These are phyloP conservation scores for Flammula alnicola DNA, from an alignment of 1,284 basidiomycete genomes.

Conservation along the genomic window DNA sequence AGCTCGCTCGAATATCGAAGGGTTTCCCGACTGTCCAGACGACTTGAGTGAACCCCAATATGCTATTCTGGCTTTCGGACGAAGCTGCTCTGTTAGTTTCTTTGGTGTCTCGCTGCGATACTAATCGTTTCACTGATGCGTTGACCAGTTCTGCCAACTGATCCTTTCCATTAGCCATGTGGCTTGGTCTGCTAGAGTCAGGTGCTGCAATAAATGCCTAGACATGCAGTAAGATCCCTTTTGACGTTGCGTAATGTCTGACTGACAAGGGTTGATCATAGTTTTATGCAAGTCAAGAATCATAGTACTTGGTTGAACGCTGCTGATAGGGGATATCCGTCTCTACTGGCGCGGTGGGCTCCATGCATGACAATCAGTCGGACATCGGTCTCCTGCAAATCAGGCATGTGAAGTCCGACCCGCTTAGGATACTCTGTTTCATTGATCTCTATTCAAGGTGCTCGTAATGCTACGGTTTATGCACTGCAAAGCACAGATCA, in stretches of 20 bases:
- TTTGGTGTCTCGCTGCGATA: neutral
- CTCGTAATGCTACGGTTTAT: neutral
- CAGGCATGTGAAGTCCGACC: too few relatives aligned
- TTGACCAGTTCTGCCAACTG: conserved; percentile 3
- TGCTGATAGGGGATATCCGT: neutral
- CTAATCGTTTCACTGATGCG: neutral
- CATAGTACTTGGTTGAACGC: too few relatives aligned
- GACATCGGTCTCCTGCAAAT: neutral
- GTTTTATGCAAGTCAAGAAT: too few relatives aligned
- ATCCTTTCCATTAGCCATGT: conserved; percentile 2
- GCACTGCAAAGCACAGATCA: neutral
- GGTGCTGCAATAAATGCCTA: conserved; percentile 17
- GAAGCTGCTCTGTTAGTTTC: conserved; percentile 1
- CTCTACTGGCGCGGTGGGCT: neutral
- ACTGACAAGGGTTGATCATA: neutral
- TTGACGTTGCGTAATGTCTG: neutral
- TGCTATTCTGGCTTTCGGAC: conserved; percentile 1
- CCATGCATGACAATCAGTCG: neutral
- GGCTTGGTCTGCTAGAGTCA: conserved; percentile 12
- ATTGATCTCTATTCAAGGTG: too few relatives aligned
- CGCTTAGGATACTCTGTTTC: too few relatives aligned
- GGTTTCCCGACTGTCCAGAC: conserved; percentile 9
- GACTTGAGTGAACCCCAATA: conserved; percentile 9
- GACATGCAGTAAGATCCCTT: neutral
- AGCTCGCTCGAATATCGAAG: conserved; percentile 5